Conservation (phyloP, 2,329 filamentous ascomycete species). For the Mycosphaerella arachidis region DNA sequence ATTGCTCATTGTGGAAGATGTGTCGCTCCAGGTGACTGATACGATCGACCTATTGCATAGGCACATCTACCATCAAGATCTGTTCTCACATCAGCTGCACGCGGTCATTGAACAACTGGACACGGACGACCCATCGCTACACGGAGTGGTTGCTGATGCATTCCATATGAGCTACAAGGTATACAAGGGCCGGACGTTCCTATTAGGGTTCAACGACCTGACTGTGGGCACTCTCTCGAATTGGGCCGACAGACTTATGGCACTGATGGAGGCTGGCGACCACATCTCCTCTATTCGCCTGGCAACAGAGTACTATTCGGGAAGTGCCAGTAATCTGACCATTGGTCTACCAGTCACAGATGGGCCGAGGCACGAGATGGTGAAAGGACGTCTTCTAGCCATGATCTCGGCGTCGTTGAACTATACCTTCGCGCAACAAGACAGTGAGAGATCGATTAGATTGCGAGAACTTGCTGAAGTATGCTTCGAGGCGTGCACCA, state of each 20-base stretch:
- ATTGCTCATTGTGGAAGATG: slow-evolving; percentile 86
- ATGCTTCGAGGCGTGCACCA: slow-evolving; percentile 78
- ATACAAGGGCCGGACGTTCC: slow-evolving; percentile 89
- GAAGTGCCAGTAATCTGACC: slow-evolving; percentile 87
- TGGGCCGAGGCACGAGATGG: slow-evolving; percentile 68
- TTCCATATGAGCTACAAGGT: slow-evolving; percentile 97
- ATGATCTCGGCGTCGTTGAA: slow-evolving; percentile 90
- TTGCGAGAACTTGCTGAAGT: slow-evolving; percentile 74
- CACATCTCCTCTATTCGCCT: slow-evolving; percentile 87
- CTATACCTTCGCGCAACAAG: slow-evolving; percentile 70
- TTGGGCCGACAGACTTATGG: slow-evolving; percentile 90
- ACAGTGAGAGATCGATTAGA: slow-evolving; percentile 51
- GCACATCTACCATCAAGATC: slow-evolving; percentile 84
- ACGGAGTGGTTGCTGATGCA: slow-evolving; percentile 92
- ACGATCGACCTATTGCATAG: slow-evolving; percentile 88
- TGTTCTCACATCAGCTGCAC: slow-evolving; percentile 85
- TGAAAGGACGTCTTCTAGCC: slow-evolving; percentile 82
- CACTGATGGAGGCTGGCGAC: slow-evolving; percentile 94
- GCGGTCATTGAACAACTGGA: slow-evolving; percentile 81
- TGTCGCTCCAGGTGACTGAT: slow-evolving; percentile 83
- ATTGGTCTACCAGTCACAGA: slow-evolving; percentile 88
- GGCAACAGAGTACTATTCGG: slow-evolving; percentile 87
- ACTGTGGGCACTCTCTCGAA: slow-evolving; percentile 90
- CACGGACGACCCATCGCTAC: slow-evolving; percentile 82
- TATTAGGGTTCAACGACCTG: slow-evolving; percentile 89